Percentiles rank a stretch among this genome's conserved stretches.
These are phyloP conservation scores for Agrocybe chaxingu DNA, from an alignment of 768 basidiomycete genomes.

Conservation along the genomic window DNA sequence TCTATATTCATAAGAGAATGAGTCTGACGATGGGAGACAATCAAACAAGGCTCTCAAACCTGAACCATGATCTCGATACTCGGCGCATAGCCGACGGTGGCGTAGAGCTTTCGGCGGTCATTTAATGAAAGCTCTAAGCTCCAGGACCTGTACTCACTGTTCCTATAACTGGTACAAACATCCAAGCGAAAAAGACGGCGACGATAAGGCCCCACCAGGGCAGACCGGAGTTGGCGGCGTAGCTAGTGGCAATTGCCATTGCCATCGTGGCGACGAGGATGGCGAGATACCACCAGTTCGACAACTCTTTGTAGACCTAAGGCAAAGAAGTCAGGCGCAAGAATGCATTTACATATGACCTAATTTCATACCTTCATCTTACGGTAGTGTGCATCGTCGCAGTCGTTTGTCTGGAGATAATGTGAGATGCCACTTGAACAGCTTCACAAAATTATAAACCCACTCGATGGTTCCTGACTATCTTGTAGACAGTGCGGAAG, in stretches of 20 bases:
- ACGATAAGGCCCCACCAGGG: constrained; percentile 37
- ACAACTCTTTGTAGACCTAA: constrained; percentile 31
- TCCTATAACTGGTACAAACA: constrained; percentile 47
- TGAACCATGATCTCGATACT: constrained; percentile 26
- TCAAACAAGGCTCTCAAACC: constrained; percentile 10
- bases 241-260: constrained; percentile 30
- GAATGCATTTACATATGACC: not conserved
- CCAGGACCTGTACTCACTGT: constrained; percentile 23
- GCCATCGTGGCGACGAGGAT: constrained; percentile 27
- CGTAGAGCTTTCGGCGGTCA: not conserved
- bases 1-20: constrained; percentile 22
- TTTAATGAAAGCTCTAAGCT: too few species aligned
- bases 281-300: constrained; percentile 32
- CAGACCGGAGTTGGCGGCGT: constrained; percentile 31
- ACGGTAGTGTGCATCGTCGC: constrained; percentile 32
- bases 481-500: constrained; percentile 31
- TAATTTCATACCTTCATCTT: constrained; percentile 29
- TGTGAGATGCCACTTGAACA: constrained; percentile 15
- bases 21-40: not conserved
- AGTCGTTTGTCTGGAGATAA: constrained; percentile 28
- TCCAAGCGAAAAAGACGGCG: constrained; percentile 41
- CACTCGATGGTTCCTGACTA: constrained; percentile 28
- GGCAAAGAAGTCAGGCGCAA: not conserved
- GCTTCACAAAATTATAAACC: not conserved
- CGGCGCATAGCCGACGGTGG: constrained; percentile 10